phyloP scores from a whole-genome alignment of 2,329 filamentous ascomycete genomes.

The Aspergillus pseudoglaucus region DNA sequence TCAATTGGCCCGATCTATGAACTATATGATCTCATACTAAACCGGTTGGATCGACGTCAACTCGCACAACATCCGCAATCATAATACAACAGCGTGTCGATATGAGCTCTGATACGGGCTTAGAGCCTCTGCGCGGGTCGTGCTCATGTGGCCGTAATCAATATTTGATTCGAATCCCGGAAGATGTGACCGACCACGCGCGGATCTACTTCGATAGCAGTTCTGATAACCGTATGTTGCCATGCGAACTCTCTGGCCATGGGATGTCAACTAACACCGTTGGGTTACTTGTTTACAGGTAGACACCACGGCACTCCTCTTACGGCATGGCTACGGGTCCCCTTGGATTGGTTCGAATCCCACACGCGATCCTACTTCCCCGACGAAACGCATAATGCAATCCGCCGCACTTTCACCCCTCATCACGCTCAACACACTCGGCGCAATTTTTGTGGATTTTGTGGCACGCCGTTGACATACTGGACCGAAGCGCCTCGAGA shows the following conservation, averaged over 20 bases:
- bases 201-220: constrained; percentile 71
- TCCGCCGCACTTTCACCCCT: constrained; percentile 62
- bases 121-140: constrained; percentile 60
- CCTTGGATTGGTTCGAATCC: constrained; percentile 72
- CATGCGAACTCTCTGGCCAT: no score
- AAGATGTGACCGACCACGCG: constrained; percentile 49
- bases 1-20: background rate
- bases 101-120: constrained; percentile 5
- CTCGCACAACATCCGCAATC: background rate
- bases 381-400: constrained; percentile 65
- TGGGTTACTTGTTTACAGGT: constrained; percentile 36
- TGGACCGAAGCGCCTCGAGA: constrained; percentile 68
- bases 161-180: constrained; percentile 68
- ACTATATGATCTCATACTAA: constrained; percentile 6
- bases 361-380: constrained; percentile 68
- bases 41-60: background rate
- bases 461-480: constrained; percentile 75
- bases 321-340: constrained; percentile 75
- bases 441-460: constrained; percentile 85
- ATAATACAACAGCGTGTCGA: background rate
- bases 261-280: background rate
- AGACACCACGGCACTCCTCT: constrained; percentile 63
- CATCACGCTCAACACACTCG: constrained; percentile 53
- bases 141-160: constrained; percentile 83
- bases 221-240: constrained; percentile 61